phyloP scores from a whole-genome alignment of 768 basidiomycete genomes.

The Leccinum arenicola region DNA sequence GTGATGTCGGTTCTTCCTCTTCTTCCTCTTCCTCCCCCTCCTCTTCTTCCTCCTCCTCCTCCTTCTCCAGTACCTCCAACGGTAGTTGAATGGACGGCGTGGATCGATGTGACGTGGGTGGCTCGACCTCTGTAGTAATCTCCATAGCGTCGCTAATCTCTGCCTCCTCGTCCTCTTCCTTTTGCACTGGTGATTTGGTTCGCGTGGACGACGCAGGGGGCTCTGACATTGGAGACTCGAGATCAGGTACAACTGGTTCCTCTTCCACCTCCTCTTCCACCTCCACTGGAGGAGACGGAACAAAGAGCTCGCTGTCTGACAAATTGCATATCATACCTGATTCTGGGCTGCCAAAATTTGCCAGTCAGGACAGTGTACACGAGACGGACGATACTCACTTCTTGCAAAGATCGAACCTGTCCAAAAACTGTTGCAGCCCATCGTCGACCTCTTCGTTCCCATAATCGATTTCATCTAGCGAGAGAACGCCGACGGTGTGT shows the following conservation, averaged over 20 bases:
- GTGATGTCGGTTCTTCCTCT: constrained; percentile 8
- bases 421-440: constrained; percentile 48
- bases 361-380: constrained; percentile 7
- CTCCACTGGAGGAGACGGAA: constrained; percentile 17
- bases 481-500: constrained; percentile 41
- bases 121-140: constrained; percentile 10
- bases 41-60: constrained; percentile 18
- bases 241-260: constrained; percentile 17
- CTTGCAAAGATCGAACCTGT: constrained; percentile 52
- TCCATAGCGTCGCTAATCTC: constrained; percentile 20
- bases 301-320: constrained; percentile 30
- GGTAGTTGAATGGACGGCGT: constrained; percentile 16
- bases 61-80: constrained; percentile 5
- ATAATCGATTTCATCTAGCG: constrained; percentile 36
- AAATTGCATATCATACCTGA: constrained; percentile 41
- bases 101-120: constrained; percentile 13
- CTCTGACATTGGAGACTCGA: constrained; percentile 34
- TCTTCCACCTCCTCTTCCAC: not conserved
- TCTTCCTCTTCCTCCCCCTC: constrained; percentile 14
- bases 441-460: constrained; percentile 34
- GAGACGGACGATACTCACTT: constrained; percentile 37
- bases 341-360: constrained; percentile 33
- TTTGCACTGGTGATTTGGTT: constrained; percentile 20
- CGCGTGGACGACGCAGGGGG: constrained; percentile 29
- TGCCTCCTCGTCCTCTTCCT: constrained; percentile 26